Base-by-base conservation (phyloP, 768 basidiomycete genomes). In the Suillus decipiens region DNA sequence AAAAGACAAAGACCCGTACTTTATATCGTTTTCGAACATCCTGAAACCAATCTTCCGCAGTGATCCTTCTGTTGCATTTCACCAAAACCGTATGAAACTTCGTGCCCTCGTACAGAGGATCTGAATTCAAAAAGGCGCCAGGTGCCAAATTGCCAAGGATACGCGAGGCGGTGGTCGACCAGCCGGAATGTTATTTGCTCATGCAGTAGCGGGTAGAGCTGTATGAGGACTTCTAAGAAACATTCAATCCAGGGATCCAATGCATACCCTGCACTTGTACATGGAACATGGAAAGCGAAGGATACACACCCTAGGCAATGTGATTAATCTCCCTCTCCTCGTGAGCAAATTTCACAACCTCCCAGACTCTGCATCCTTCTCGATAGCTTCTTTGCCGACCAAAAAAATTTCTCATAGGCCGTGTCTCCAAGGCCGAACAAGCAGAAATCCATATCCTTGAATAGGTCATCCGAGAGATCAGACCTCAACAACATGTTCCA, bases 371-470 rank as follows among this genome's bases (percentile, higher is more conserved):
- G 66, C 45, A 96, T 72, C 28, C 95, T 78, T 47, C 92, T 79
- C 9, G 84, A 80, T 1, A 96, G 75, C n/a, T 45, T 89, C 75
- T 95, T 96, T 3, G 89, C 91, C 0, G 95, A 89, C 94, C 95
- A 97, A 72, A 92, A 94, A 64, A 95, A 96, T 66, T 89, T 90
- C 67, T 93, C 91, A 69, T 96, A 97, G 0, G 89, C 81, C 2
- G 89, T 86, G 71, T 96, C 95, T 4, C 95, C 95, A 6, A 96
- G 81, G 0, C 90, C 95, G 69, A 96, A 94, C 4, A 94, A 86
- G 1, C 90, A 82, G 72, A 92, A 45, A 0, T 79, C 74, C 64
- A 90, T 79, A 64, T 92, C 88, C 63, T 95, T 92, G 66, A 96
- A 90, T 7, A 94, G 77, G 72, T 94, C 91, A 1, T 70, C 37